These are phyloP conservation scores for Lactarius hengduanensis DNA, from an alignment of 768 basidiomycete species.

Conservation along the genomic window DNA sequence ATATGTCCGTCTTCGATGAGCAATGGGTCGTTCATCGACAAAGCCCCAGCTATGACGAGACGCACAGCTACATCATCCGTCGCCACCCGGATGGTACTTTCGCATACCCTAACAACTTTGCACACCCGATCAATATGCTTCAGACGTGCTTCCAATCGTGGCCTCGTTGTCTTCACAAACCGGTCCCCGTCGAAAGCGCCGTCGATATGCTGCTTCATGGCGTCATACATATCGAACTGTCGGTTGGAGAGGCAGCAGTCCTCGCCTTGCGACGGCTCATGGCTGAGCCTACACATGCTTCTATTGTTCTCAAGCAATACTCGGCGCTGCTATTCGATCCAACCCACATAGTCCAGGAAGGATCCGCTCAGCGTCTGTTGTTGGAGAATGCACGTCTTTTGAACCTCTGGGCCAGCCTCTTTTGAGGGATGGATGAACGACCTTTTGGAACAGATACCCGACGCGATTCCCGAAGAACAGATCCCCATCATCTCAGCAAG, in stretches of 20 bases:
- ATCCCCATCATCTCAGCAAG: constrained; percentile 45
- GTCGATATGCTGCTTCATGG: constrained; percentile 79
- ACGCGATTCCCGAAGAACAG: constrained; percentile 41
- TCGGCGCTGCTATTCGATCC: constrained; percentile 75
- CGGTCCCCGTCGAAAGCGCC: constrained; percentile 53
- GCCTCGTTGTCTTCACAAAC: constrained; percentile 73
- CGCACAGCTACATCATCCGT: constrained; percentile 63
- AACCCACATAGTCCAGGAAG: constrained; percentile 57
- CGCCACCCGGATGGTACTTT: constrained; percentile 64
- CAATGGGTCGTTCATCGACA: constrained; percentile 69
- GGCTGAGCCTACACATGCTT: constrained; percentile 53
- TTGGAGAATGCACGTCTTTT: constrained; percentile 68
- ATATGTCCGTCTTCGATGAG: constrained; percentile 83
- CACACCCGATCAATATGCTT: constrained; percentile 66
- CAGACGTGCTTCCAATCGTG: constrained; percentile 79
- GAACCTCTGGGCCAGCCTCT: constrained; percentile 68
- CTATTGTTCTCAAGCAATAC: constrained; percentile 60
- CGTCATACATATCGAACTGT: constrained; percentile 82
- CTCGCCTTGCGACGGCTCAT: constrained; percentile 72
- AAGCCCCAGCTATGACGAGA: constrained; percentile 63
- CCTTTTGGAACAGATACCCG: constrained; percentile 43
- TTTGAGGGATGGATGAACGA: constrained; percentile 66
- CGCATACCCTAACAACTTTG: constrained; percentile 61
- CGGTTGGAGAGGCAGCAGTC: constrained; percentile 64
- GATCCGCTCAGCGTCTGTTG: constrained; percentile 58